phyloP scores from a whole-genome alignment of 2,329 filamentous ascomycete genomes.

The Exophiala spinifera region DNA sequence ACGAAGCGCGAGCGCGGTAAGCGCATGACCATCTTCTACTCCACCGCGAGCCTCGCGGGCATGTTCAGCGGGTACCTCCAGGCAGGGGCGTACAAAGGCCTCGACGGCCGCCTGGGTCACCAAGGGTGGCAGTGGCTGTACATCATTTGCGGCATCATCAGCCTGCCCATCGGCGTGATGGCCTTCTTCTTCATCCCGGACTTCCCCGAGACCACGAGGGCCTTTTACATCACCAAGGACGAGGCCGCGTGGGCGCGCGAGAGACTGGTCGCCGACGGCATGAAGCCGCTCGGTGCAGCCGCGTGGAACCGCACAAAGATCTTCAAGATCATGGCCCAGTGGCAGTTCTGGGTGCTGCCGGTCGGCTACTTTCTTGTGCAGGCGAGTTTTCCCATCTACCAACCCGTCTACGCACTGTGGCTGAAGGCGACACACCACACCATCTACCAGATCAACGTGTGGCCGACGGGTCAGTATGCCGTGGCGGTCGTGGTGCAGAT shows the following conservation, averaged over 20 bases:
- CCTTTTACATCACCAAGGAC: conserved; percentile 40
- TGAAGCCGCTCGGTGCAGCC: conserved; percentile 38
- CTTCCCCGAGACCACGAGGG: conserved; percentile 43
- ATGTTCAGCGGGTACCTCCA: conserved; percentile 59
- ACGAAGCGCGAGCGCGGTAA: conserved; percentile 34
- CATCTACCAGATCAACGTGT: conserved; percentile 46
- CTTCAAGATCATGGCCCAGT: conserved; percentile 40
- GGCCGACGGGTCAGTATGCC: conserved; percentile 45
- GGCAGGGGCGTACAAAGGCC: conserved; percentile 52
- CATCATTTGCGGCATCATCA: conserved; percentile 57
- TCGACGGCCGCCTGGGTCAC: conserved; percentile 49
- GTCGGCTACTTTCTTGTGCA: conserved; percentile 42
- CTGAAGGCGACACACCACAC: conserved; percentile 39
- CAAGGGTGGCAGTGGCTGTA: conserved; percentile 57
- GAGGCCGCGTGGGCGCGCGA: conserved; percentile 27
- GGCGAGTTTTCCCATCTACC: conserved; percentile 37
- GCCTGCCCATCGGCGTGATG: conserved; percentile 41
- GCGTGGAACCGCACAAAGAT: conserved; percentile 36
- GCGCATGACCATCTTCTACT: conserved; percentile 37
- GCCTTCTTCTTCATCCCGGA: conserved; percentile 43
- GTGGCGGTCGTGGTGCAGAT: conserved; percentile 40
- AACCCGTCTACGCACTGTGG: conserved; percentile 44
- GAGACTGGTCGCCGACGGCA: conserved; percentile 36
- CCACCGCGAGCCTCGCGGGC: conserved; percentile 34
- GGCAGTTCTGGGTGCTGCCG: conserved; percentile 47